Base-by-base conservation (phyloP, 2,329 filamentous ascomycete species). In the Alternaria triticina region DNA sequence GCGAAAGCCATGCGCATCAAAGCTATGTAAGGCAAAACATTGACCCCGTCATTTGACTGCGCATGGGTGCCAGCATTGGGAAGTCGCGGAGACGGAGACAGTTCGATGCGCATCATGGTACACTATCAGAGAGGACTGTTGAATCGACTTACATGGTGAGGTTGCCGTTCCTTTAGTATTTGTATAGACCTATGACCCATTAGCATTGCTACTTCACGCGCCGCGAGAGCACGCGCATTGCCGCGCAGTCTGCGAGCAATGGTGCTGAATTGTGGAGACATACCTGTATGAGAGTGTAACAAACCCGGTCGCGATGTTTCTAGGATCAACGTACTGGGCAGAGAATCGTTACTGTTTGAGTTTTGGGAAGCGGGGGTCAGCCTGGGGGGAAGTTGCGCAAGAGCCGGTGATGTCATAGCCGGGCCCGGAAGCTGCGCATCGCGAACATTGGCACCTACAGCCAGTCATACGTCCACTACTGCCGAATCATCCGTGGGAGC, bases 111-210 rank as follows among this genome's bases (percentile, higher is more conserved):
- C 46, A 58, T 59, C 15, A n/a, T 52, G 20, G 2, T 25, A 25
- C 15, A 8, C 30, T 1, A 40, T n/a, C 7, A 2, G 54, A 50
- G 27, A 70, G 73, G 74, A 73, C 67, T 71, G 67, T 68, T 69
- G 9, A 15, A 20, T 1, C 8, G 44, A 40, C 78, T 78, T 78
- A 79, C 78, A 80, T 80, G 51, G 47, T 70, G 68, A 65, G 46
- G 10, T 36, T n/a, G 47, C 25, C 49, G 43, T 28, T 17, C 57
- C 10, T 46, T 44, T 61, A n/a, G 65, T 69, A 57, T 47, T 61
- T 71, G 64, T 71, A 66, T 64, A 49, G 62, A 51, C 55, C 59
- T 47, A 62, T 66, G 70, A 49, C 44, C 23, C 60, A 59, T 77
- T 68, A 76, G 74, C 70, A 70, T n/a, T 57, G 51, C 49, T 51